phyloP scores from a whole-genome alignment of 192 early-diverging fungal genomes.

The Entomortierella lignicola region DNA sequence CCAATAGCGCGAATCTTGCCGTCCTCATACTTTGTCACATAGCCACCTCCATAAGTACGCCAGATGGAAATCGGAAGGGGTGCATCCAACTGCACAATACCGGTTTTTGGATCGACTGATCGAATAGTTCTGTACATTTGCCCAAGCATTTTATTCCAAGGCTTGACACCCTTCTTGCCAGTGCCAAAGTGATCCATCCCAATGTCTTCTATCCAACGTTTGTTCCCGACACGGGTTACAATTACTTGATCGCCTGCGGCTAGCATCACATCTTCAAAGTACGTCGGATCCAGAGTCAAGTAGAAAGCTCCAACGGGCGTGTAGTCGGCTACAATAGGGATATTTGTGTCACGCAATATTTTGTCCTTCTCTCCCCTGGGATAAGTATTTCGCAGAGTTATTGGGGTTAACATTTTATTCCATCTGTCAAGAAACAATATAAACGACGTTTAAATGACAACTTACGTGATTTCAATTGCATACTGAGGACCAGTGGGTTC shows the following conservation, averaged over 20 bases:
- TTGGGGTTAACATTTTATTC: neutral
- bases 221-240: constrained; percentile 52
- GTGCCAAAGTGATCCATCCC: constrained; percentile 57
- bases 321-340: constrained; percentile 52
- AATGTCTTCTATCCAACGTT: constrained; percentile 55
- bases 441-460: no score
- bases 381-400: neutral
- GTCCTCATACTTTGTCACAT: constrained; percentile 51
- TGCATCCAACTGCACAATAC: constrained; percentile 47
- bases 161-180: constrained; percentile 45
- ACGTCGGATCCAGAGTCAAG: constrained; percentile 31
- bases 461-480: constrained; percentile 50
- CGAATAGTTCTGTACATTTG: constrained; percentile 52
- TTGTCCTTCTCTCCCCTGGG: constrained; percentile 43
- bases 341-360: constrained; percentile 27
- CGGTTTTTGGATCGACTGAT: constrained; percentile 28
- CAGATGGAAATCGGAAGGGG: constrained; percentile 55
- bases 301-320: constrained; percentile 55
- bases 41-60: constrained; percentile 54
- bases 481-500: constrained; percentile 33
- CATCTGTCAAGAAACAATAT: no score
- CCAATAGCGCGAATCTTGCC: constrained; percentile 45
- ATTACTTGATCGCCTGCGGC: constrained; percentile 52
- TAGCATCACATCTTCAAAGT: constrained; percentile 7
- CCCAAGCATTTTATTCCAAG: constrained; percentile 55